Conservation (phyloP, 2,329 filamentous ascomycete genomes). For the Nigrospora osmanthi region DNA sequence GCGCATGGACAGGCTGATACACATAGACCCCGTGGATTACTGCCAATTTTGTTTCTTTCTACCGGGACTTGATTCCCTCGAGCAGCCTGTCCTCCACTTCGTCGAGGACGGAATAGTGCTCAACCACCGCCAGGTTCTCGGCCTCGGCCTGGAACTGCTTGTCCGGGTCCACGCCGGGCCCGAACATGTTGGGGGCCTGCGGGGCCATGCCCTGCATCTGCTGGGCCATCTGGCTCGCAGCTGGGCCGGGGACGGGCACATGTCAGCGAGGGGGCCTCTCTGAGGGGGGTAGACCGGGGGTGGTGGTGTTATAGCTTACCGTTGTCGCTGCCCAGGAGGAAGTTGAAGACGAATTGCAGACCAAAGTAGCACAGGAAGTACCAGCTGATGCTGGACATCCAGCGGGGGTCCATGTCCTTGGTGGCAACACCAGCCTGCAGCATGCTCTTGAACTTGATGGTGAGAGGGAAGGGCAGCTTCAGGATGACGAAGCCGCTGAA, state of each 20-base stretch:
- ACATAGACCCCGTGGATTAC: not conserved
- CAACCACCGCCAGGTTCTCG: slow-evolving; percentile 91
- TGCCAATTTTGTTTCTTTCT: slow-evolving; percentile 5
- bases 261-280: slow-evolving; percentile 7
- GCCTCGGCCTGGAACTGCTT: slow-evolving; percentile 90
- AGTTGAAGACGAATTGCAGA: slow-evolving; percentile 93
- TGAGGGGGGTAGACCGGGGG: not conserved
- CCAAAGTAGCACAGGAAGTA: slow-evolving; percentile 98
- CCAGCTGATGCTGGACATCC: slow-evolving; percentile 98
- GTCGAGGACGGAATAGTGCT: slow-evolving; percentile 87
- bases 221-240: slow-evolving; percentile 84
- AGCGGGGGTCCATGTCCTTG: slow-evolving; percentile 90
- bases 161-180: slow-evolving; percentile 86
- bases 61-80: slow-evolving; percentile 37
- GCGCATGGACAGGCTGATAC: no score
- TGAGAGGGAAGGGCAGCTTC: slow-evolving; percentile 95
- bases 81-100: slow-evolving; percentile 81
- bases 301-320: slow-evolving; percentile 54
- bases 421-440: slow-evolving; percentile 94
- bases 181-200: slow-evolving; percentile 68
- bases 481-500: slow-evolving; percentile 98
- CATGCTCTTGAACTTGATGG: slow-evolving; percentile 99
- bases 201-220: slow-evolving; percentile 72
- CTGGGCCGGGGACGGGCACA: slow-evolving; percentile 38
- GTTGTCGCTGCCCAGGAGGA: slow-evolving; percentile 92